phyloP scores from a whole-genome alignment of 2,329 filamentous ascomycete species.

The Sporothrix variecibatus region DNA sequence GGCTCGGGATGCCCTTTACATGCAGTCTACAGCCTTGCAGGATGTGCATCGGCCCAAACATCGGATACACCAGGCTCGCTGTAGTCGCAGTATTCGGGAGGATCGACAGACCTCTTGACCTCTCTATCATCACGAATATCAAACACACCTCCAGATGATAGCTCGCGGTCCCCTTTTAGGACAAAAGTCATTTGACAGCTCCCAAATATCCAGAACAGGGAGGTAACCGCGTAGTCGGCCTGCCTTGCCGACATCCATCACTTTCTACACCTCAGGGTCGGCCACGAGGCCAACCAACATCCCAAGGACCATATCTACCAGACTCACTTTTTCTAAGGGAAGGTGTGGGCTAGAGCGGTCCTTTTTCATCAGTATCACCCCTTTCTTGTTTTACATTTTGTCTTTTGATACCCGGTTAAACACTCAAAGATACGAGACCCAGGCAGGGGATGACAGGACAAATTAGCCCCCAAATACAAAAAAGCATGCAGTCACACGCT shows the following conservation, averaged over 20 bases:
- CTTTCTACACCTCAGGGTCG: not conserved
- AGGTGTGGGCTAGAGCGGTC: not conserved
- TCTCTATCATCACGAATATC: not conserved
- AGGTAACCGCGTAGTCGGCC: not conserved
- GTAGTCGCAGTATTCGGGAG: not conserved
- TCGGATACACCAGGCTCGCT: not conserved
- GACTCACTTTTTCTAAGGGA: not conserved
- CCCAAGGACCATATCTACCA: not conserved
- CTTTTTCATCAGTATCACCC: not conserved
- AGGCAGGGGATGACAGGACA: not conserved
- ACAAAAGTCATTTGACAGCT: not conserved
- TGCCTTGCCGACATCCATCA: not conserved
- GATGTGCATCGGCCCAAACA: not conserved
- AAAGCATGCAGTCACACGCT: not conserved
- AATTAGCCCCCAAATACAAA: not conserved
- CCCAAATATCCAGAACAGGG: not conserved
- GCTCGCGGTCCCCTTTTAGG: not conserved
- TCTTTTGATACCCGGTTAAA: conserved; percentile 2
- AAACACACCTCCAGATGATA: not conserved
- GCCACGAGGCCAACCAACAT: not conserved
- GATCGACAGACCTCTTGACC: not conserved
- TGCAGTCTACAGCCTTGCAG: not conserved
- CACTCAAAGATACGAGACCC: not conserved
- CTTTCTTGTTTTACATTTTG: not conserved
- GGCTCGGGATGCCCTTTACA: not conserved